phyloP scores from a whole-genome alignment of 805 yeast genomes.

The Saturnispora sekii region DNA sequence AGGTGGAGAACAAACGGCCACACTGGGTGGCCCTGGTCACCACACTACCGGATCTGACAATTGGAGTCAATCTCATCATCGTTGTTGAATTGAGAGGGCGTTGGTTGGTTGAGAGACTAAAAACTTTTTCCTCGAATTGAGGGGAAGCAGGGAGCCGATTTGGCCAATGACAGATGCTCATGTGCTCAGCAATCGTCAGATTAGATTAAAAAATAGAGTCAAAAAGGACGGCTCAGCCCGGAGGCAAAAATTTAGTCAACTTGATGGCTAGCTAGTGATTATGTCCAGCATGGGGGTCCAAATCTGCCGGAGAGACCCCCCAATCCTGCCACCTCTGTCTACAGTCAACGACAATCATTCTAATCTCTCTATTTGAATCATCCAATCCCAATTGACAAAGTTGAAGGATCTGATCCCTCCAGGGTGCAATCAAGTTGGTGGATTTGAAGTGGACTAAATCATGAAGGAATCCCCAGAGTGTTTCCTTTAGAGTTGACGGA shows the following conservation, averaged over 20 bases:
- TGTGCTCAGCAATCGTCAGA: background rate
- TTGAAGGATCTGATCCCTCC: constrained; percentile 37
- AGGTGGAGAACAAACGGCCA: too few species aligned
- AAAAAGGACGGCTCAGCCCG: background rate
- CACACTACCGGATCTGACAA: too few species aligned
- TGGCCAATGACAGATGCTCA: constrained; percentile 1
- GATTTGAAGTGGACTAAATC: constrained; percentile 33
- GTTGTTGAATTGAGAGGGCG: too few species aligned
- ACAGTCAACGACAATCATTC: constrained; percentile 69
- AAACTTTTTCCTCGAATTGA: background rate
- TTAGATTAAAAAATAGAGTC: too few species aligned
- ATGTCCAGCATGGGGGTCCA: constrained; percentile 3
- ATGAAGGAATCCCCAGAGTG: constrained; percentile 13
- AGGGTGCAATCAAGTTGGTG: constrained; percentile 38
- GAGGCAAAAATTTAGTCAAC: background rate
- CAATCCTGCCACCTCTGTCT: constrained; percentile 67
- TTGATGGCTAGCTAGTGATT: background rate
- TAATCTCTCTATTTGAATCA: constrained; percentile 63
- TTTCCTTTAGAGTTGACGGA: background rate
- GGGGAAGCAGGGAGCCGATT: background rate
- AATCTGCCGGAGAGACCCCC: constrained; percentile 12
- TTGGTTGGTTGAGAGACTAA: too few species aligned
- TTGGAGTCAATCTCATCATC: too few species aligned
- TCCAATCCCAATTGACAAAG: constrained; percentile 48
- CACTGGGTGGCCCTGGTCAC: background rate